Evolutionary conservation across 1,284 basidiomycete genomes (phyloP), one percentile per base, ranked within the genome.

Genomic region (Pholiota adiposa): DNA sequence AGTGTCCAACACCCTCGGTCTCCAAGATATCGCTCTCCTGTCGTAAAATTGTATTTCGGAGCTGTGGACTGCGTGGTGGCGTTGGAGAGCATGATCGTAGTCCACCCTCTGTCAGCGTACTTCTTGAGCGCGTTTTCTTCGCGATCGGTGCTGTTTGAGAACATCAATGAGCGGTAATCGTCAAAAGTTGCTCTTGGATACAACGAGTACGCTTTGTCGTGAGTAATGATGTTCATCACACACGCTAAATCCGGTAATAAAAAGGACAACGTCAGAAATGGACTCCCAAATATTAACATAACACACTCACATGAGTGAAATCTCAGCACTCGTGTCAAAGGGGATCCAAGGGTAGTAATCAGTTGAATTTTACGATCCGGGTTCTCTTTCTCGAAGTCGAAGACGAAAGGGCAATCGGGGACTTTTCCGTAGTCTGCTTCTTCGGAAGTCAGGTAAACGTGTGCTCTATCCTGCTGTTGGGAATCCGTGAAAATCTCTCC

Each of bases 281-380:
- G 21, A 34, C 29, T 21, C 31, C 6, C 11, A 51, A 25, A 49
- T 5, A 25, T 4, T 31, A 31, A 34, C 54, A 46, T 46, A 46
- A 44, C 6, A 23, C 11, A 25, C 80, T 40, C 56, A 83, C 81
- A 79, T 0, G 76, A 80, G 61, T 84, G 82, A 54, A 79, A 82
- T 2, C 64, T 63, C 1, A 82, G 59, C 25, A 83, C 73, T 36
- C 64, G 62, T 18, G 74, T 69, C 2, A 83, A 7, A 0, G 78
- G 73, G 7, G 65, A 69, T 6, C 54, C 49, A 0, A 38, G 0
- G 0, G 70, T 61, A 2, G 70, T 70, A 8, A 81, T 73, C 41
- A 82, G 50, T 61, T 82, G 79, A 0, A 80, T 59, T 34, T 67
- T 77, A 38, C 69, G 53, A 14, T 61, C 38, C 11, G 64, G 59